Base-by-base conservation (phyloP, 2,329 filamentous ascomycete genomes). In the Sclerotinia spermophila region DNA sequence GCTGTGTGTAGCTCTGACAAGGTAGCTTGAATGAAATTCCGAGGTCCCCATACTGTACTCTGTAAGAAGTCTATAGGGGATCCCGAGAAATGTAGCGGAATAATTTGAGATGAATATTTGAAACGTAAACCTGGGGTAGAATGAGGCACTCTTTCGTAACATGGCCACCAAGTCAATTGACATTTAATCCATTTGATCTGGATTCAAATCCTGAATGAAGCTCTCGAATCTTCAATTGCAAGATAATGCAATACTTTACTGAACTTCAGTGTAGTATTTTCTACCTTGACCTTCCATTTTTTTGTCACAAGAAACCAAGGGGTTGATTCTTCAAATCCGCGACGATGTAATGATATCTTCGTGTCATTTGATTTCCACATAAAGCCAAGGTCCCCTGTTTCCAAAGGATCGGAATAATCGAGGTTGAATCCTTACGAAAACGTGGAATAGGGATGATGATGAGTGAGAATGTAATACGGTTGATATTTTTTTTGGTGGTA, bases 371-470 rank as follows among this genome's bases (percentile, higher is more conserved):
- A 70, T 66, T 70, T 70, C 40, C 68, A 66, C 60, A 58, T 66
- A 27, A 56, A 56, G 48, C 17, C 48, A 33, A 56, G 33, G 11
- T 24, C 35, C 68, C 68, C 35, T 33, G 51, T 38, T 58, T 21
- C 6, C 21, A 40, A 66, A 70, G 68, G 68, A 70, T 66, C 51
- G 40, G 30, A n/a, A 30, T 48, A 30, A 66, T 53, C 40, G 42
- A 56, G 40, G 45, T 70, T 42, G 13, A 30, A 70, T 70, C 60
- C 68, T 70, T 58, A 70, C 60, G 38, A 66, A 66, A 70, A 70
- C 68, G 60, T 70, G 68, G 68, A 58, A 68, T 40, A 38, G 55
- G 44, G 59, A 56, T 33, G 51, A 48, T 42, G 59, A 70, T 70
- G 59, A 69, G 44, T 65, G 62, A 67, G 51, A 67, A 56, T 11